phyloP scores from a whole-genome alignment of 768 basidiomycete genomes.

The Obba rivulosa region DNA sequence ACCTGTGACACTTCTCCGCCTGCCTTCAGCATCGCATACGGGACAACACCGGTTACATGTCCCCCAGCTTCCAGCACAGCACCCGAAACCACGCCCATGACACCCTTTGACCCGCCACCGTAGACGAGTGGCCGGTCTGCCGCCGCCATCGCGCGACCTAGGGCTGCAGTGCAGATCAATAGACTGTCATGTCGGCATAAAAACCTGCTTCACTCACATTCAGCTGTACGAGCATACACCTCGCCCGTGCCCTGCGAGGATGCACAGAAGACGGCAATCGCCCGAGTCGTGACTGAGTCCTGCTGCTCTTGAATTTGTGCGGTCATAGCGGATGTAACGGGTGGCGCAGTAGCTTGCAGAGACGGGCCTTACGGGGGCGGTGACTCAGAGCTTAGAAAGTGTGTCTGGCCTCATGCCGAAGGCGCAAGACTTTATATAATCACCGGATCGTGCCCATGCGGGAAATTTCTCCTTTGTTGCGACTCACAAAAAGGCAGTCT shows the following conservation, averaged over 20 bases:
- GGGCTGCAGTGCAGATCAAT: constrained; percentile 36
- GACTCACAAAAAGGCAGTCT: no score
- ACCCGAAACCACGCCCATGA: constrained; percentile 81
- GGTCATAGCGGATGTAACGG: constrained; percentile 10
- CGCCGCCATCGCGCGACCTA: constrained; percentile 67
- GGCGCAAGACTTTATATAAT: no score
- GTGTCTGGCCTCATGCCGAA: no score
- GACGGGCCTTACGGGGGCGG: neutral
- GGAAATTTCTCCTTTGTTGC: no score
- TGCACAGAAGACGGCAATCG: constrained; percentile 83
- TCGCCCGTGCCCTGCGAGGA: constrained; percentile 61
- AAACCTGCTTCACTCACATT: constrained; percentile 46
- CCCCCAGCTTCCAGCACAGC: constrained; percentile 64
- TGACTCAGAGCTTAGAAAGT: neutral
- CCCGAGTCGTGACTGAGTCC: constrained; percentile 11
- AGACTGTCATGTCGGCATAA: neutral
- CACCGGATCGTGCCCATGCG: no score
- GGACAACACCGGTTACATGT: constrained; percentile 71
- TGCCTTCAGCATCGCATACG: constrained; percentile 63
- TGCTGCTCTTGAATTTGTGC: constrained; percentile 1
- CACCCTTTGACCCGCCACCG: constrained; percentile 76
- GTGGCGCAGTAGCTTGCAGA: constrained; percentile 1
- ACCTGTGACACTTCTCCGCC: constrained; percentile 59
- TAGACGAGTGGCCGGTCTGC: constrained; percentile 68
- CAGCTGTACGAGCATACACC: constrained; percentile 62